Percentiles rank a stretch among this genome's conserved stretches.
These are phyloP conservation scores for Aspergillus avenaceus DNA, from an alignment of 495 filamentous ascomycete species.

Conservation along the genomic window DNA sequence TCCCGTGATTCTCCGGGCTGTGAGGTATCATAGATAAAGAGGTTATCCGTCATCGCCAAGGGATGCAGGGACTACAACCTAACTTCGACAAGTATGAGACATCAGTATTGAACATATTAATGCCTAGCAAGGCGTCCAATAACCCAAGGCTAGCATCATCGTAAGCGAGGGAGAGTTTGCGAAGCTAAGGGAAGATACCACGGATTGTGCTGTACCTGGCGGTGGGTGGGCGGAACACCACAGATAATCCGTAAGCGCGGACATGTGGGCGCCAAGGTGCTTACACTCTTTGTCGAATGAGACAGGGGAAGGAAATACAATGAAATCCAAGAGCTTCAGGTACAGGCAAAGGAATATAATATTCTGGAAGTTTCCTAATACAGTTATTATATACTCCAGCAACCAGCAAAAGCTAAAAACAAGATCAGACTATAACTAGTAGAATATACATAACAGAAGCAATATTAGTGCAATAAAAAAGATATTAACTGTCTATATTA, in stretches of 20 bases:
- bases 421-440: constrained; percentile 4
- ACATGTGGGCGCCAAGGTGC: constrained; percentile 4
- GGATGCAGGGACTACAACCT: background rate
- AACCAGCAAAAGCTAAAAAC: constrained; percentile 1
- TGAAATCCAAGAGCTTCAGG: background rate
- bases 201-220: background rate
- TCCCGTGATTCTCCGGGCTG: constrained; percentile 6
- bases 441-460: constrained; percentile 4
- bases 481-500: background rate
- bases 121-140: constrained; percentile 8
- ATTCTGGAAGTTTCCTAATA: background rate
- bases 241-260: constrained; percentile 2
- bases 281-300: constrained; percentile 3
- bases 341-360: background rate
- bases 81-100: constrained; percentile 2
- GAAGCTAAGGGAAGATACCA: background rate
- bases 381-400: constrained; percentile 1
- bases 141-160: constrained; percentile 1
- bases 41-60: constrained; percentile 8
- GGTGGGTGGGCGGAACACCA: too few species aligned
- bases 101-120: constrained; percentile 7
- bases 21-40: constrained; percentile 9
- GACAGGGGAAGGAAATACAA: background rate
- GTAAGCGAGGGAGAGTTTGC: background rate
- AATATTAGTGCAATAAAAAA: constrained; percentile 3